phyloP scores from a whole-genome alignment of 106 monocot species.

The Posidonia australis region DNA sequence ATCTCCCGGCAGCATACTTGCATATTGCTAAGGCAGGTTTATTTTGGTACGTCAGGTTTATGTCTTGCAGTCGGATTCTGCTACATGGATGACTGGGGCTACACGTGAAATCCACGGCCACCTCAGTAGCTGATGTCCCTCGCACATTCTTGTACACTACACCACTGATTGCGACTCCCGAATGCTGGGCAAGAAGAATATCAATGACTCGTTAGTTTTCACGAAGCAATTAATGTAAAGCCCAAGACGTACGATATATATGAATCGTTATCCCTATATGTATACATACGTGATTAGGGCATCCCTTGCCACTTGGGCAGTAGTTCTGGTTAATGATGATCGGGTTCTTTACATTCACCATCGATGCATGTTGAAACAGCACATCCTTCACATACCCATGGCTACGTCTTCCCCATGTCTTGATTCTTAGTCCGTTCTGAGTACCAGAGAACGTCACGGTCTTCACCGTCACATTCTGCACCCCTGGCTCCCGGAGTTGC shows the following conservation, averaged over 20 bases:
- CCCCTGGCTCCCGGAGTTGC: neutral
- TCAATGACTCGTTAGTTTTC: neutral
- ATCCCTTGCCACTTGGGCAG: neutral
- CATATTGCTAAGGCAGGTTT: slow-evolving; percentile 29
- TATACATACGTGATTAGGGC: slow-evolving; percentile 24
- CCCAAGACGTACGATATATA: neutral
- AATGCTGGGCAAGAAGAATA: slow-evolving; percentile 19
- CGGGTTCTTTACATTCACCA: slow-evolving; percentile 4
- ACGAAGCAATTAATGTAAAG: neutral
- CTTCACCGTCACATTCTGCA: too few species aligned
- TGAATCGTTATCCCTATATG: neutral
- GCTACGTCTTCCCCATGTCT: slow-evolving; percentile 8
- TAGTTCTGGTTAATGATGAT: slow-evolving; percentile 11
- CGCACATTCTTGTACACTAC: slow-evolving; percentile 24
- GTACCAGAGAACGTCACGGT: slow-evolving; percentile 3
- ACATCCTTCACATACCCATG: slow-evolving; percentile 3
- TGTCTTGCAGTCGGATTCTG: slow-evolving; percentile 24
- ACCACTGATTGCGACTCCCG: slow-evolving; percentile 25
- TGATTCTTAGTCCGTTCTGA: slow-evolving; percentile 6
- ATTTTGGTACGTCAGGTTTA: slow-evolving; percentile 33
- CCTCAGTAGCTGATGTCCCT: slow-evolving; percentile 25
- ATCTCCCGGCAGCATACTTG: slow-evolving; percentile 26
- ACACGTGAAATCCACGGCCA: slow-evolving; percentile 28
- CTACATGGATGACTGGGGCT: slow-evolving; percentile 26
- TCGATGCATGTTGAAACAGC: neutral